Evolutionary conservation across 192 early-diverging fungal genomes (phyloP), one percentile per base, ranked within the genome.

Genomic region (Chytriomyces sp.): DNA sequence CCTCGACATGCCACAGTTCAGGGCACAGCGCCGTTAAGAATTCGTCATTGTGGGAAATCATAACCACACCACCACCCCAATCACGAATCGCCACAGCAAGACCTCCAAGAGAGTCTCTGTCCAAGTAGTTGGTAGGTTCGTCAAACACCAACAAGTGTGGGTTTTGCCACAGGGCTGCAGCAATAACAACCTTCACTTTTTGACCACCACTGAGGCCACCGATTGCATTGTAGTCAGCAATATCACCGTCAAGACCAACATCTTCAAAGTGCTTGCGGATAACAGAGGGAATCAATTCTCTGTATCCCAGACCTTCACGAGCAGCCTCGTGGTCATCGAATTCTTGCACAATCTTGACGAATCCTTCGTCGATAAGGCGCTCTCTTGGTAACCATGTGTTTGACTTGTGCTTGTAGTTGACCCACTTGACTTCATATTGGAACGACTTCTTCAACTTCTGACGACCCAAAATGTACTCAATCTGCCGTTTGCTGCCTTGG

Each of bases 121-220:
- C 91, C 84, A 93, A 83, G 82, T 85, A 92, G 83, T 92, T 83
- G 81, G 91, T 88, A 60, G 88, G 83, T 81, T 94, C 93, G 82
- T 96, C 95, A 69, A 96, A 87, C 72, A 96, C 89, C 79, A 96
- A 90, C 79, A 95, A 92, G 82, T 96, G 95, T 64, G 96, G 96
- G 80, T 91, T 88, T 80, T 92, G 91, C 92, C 93, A 94, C 87
- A 94, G 88, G 62, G 93, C 92, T 75, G 91, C 92, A 62, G 88
- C 92, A 80, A 94, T 87, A 46, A 94, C 93, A 49, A 94, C 90
- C 84, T 94, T 94, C 81, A 94, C 93, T 83, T 94, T 94, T 81
- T 94, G 93, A 71, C 92, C 92, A 82, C 91, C 92, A 67, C 90
- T 90, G 44, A 94, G 82, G 69, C 90, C 91, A 64, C 84, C 72